Evolutionary conservation across 345 rosid genomes (phyloP), one percentile per base, ranked within the genome.

Genomic region (Diplotaxis tenuifolia): DNA sequence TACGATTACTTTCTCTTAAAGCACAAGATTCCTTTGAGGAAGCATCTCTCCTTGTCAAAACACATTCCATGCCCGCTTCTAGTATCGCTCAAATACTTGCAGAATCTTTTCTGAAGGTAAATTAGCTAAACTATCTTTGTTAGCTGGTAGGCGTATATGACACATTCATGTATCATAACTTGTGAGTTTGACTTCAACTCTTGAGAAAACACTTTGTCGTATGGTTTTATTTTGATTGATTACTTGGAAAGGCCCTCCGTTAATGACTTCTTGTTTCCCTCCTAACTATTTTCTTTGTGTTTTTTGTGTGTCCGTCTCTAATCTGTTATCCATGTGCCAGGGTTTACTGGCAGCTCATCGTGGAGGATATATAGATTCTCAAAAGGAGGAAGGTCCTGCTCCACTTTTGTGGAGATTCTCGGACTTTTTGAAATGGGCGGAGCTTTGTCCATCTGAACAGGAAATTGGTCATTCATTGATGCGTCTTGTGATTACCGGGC

Each of bases 331-430:
- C 57, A 78, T 73, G 78, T 49, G 77, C 21, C 78, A 95, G 98
- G 97, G 98, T 73, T 82, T 95, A 75, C 76, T 95, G 77, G 99
- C 99, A 74, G 98, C 99, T 45, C 99, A 95, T 81, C 97, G 98
- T 67, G 99, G 98, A 74, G 99, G 97, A 28, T 95, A 95, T 75
- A 88, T 95, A 79, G 97, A 95, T 79, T 86, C 91, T 76, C 99
- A 92, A 74, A 87, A 87, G 79, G 98, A 95, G 74, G 98, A 95
- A 84, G 99, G 99, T 29, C 98, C 98, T 7, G 90, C 99, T 82
- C 99, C 99, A 71, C 78, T 92, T 25, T 62, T 95, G 79, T 92
- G 99, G 98, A 89, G 99, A 84, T 88, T 89, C 83, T 88, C 97
- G 21, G 99, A 95, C 82, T 92, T 95, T 83, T 82, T 90, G 74